Base-by-base conservation (phyloP, 2,329 filamentous ascomycete genomes). In the Fusarium sp. region DNA sequence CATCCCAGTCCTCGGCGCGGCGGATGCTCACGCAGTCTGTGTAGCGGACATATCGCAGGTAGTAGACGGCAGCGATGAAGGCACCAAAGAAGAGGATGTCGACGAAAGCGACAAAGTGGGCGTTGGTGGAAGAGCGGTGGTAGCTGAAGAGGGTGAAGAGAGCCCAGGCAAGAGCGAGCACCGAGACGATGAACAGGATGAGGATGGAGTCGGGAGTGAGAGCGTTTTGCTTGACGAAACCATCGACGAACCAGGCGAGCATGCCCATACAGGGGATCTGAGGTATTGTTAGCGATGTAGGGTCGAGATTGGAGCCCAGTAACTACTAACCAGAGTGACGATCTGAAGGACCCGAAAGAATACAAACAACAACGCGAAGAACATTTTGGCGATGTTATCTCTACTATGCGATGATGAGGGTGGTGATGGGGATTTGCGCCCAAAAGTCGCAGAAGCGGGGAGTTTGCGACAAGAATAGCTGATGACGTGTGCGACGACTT, bases 21-120 rank as follows among this genome's bases (percentile, higher is more conserved):
- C 80, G 79, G 81, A 94, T 88, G 80, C 86, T 83, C 20, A 89
- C 84, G 88, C 96, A 98, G 85, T 94, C 87, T 65, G 90, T 89
- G 67, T 86, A 79, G 18, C 88, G 82, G 79, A 92, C 90, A 78
- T 85, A 87, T 75, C 90, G 87, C 60, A 92, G 85, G 74, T 85
- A 85, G 82, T 89, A 91, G 66, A 91, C 89, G 75, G 81, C 89
- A 42, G 88, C 90, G 78, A 93, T 92, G 77, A 93, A 86, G 67
- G 89, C 89, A 73, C 90, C 91, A 69, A 92, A 84, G 78, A 93
- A 91, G 77, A 82, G 83, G 14, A 92, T 82, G 81, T 93, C 91
- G 80, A 92, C 76, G 70, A 92, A 75, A 63, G 86, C 84, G 69
- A 93, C 88, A 82, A 92, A 91, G 71, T 84, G 83, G n/a, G 90